Conservation (phyloP, 495 filamentous ascomycete genomes). For the Xylona heveae region DNA sequence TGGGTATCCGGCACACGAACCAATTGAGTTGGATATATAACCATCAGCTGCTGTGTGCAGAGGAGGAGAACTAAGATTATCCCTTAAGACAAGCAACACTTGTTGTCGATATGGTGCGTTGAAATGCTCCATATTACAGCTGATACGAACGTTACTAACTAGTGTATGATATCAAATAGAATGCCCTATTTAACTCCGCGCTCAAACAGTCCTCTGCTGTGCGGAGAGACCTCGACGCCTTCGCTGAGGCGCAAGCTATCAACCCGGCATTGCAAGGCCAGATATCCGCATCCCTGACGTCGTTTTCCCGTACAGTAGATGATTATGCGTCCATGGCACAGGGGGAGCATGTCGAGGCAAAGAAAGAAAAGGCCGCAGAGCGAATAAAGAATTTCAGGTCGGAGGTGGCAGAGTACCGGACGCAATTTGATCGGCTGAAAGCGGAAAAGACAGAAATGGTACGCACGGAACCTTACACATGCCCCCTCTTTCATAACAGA, state of each 20-base stretch:
- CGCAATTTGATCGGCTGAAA: conserved; percentile 57
- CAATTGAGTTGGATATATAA: too few relatives aligned
- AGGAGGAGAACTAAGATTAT: too few relatives aligned
- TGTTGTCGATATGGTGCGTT: too few relatives aligned
- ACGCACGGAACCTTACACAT: conserved; percentile 9
- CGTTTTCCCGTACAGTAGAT: conserved; percentile 78
- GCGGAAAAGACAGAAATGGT: conserved; percentile 51
- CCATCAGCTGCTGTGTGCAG: too few relatives aligned
- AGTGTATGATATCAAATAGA: conserved; percentile 28
- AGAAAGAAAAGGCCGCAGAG: conserved; percentile 78
- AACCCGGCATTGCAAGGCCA: conserved; percentile 41
- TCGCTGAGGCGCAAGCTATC: conserved; percentile 44
- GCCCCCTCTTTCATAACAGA: background rate
- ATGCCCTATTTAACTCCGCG: conserved; percentile 87
- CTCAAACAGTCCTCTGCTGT: conserved; percentile 80
- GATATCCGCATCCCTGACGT: conserved; percentile 68
- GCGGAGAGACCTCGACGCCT: conserved; percentile 59
- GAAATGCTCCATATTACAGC: too few relatives aligned
- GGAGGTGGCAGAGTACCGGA: conserved; percentile 59
- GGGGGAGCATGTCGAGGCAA: conserved; percentile 65
- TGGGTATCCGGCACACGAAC: too few relatives aligned
- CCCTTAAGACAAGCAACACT: too few relatives aligned
- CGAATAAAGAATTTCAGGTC: conserved; percentile 66
- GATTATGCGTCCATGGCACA: conserved; percentile 75
- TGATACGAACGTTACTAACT: too few relatives aligned